Conservation (phyloP, 129 eudicot species). For the Centrapalus pauciflorus region DNA sequence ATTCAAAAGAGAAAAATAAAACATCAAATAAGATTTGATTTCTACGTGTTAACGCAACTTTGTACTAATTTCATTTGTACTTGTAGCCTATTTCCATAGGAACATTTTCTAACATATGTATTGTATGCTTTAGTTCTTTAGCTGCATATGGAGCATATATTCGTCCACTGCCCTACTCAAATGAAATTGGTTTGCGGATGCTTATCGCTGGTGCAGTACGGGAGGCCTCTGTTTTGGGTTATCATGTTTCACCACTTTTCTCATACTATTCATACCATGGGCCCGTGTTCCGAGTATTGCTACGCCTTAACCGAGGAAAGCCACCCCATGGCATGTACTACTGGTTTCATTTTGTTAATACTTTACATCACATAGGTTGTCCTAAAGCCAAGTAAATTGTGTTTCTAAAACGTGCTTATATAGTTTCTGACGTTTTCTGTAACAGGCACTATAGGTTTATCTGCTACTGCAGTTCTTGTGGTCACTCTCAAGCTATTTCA, state of each 20-base stretch:
- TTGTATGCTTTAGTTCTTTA: constrained; percentile 47
- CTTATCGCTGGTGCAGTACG: constrained; percentile 89
- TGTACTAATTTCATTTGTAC: neutral
- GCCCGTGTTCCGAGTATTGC: constrained; percentile 87
- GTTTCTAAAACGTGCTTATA: neutral
- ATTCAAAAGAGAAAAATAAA: too few relatives aligned
- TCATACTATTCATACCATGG: constrained; percentile 96
- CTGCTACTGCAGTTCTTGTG: constrained; percentile 76
- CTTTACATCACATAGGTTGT: neutral
- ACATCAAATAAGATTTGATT: too few relatives aligned
- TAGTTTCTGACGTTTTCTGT: neutral
- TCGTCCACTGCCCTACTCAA: constrained; percentile 74
- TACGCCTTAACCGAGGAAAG: constrained; percentile 76
- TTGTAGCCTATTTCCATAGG: neutral
- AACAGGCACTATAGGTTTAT: constrained; percentile 73
- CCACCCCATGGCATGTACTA: constrained; percentile 54
- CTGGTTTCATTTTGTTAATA: neutral
- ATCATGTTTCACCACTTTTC: constrained; percentile 74
- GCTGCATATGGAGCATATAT: constrained; percentile 89
- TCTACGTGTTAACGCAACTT: too few relatives aligned
- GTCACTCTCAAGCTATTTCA: constrained; percentile 62
- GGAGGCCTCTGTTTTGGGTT: constrained; percentile 87
- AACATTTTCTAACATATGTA: neutral
- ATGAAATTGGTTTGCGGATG: constrained; percentile 92
- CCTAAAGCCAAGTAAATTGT: neutral